phyloP scores from a whole-genome alignment of 345 rosid genomes.

The Noccaea bulbosa region DNA sequence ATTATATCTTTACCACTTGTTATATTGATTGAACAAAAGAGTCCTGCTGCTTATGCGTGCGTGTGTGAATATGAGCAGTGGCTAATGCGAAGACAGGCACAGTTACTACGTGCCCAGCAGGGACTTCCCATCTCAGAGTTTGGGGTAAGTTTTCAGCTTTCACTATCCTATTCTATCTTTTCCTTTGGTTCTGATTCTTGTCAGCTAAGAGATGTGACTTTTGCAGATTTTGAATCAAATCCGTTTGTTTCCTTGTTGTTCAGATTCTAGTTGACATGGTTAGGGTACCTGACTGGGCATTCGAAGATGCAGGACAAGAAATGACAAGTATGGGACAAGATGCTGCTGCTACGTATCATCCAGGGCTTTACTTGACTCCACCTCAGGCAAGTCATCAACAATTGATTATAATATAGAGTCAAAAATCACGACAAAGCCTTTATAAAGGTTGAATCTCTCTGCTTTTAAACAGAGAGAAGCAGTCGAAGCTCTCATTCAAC shows the following conservation, averaged over 20 bases:
- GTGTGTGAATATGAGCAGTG: constrained; percentile 50
- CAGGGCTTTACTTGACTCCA: constrained; percentile 82
- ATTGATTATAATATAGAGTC: no score
- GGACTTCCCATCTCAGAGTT: constrained; percentile 89
- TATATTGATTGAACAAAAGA: neutral
- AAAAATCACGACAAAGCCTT: neutral
- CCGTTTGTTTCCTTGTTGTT: constrained; percentile 21
- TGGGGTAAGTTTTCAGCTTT: constrained; percentile 58
- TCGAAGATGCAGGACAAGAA: constrained; percentile 94
- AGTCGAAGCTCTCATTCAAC: constrained; percentile 87
- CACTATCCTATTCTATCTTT: constrained; percentile 12
- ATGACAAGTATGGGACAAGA: constrained; percentile 82
- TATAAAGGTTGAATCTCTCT: constrained; percentile 18
- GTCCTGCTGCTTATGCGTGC: constrained; percentile 1
- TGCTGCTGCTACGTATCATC: constrained; percentile 68
- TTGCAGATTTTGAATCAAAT: neutral
- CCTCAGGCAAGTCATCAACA: constrained; percentile 41
- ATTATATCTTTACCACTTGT: neutral
- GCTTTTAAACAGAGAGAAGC: constrained; percentile 67
- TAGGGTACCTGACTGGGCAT: constrained; percentile 92
- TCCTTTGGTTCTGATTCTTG: neutral
- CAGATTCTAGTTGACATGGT: constrained; percentile 91
- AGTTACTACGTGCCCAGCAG: constrained; percentile 72
- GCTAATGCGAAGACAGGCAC: constrained; percentile 83
- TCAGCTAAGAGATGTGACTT: constrained; percentile 5